A percentile compares a stretch with the other conserved stretches of the same genome.
phyloP scores from a whole-genome alignment of 2,329 filamentous ascomycete genomes.

The Epichloe baconii region DNA sequence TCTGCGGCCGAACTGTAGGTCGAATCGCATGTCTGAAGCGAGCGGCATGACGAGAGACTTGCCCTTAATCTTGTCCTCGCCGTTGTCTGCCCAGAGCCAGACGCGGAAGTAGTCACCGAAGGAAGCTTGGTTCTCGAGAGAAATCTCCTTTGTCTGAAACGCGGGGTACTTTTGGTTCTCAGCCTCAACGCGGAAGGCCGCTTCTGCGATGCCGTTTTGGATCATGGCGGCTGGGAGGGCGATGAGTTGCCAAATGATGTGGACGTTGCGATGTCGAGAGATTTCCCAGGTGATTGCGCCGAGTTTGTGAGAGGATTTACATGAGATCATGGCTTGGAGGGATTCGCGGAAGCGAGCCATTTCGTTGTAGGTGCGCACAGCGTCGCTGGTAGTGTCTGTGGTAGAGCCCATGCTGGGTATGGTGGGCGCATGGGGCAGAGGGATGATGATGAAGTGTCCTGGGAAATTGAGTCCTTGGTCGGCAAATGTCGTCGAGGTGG shows the following conservation, averaged over 20 bases:
- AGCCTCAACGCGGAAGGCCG: constrained; percentile 77
- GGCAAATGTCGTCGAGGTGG: constrained; percentile 54
- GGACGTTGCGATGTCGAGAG: constrained; percentile 65
- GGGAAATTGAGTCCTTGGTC: constrained; percentile 58
- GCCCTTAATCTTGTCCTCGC: constrained; percentile 43
- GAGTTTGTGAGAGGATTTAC: constrained; percentile 41
- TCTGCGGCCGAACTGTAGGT: constrained; percentile 77
- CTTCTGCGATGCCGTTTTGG: constrained; percentile 63
- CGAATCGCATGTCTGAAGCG: constrained; percentile 61
- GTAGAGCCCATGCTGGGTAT: constrained; percentile 51
- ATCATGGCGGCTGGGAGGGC: constrained; percentile 60
- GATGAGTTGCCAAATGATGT: constrained; percentile 88
- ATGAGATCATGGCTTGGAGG: constrained; percentile 67
- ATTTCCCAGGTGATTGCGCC: constrained; percentile 91
- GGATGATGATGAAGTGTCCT: constrained; percentile 82
- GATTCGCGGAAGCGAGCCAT: constrained; percentile 71
- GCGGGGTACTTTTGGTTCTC: constrained; percentile 53
- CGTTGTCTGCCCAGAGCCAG: constrained; percentile 59
- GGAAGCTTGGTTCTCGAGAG: constrained; percentile 34
- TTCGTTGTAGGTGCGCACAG: constrained; percentile 54
- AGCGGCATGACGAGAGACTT: constrained; percentile 61
- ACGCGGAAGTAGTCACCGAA: constrained; percentile 63
- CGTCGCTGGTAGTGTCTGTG: constrained; percentile 35
- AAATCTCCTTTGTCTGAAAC: constrained; percentile 35
- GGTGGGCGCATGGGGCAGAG: constrained; percentile 68